Base-by-base conservation (phyloP, 2,329 filamentous ascomycete genomes). In the Pseudogymnoascus destructans region DNA sequence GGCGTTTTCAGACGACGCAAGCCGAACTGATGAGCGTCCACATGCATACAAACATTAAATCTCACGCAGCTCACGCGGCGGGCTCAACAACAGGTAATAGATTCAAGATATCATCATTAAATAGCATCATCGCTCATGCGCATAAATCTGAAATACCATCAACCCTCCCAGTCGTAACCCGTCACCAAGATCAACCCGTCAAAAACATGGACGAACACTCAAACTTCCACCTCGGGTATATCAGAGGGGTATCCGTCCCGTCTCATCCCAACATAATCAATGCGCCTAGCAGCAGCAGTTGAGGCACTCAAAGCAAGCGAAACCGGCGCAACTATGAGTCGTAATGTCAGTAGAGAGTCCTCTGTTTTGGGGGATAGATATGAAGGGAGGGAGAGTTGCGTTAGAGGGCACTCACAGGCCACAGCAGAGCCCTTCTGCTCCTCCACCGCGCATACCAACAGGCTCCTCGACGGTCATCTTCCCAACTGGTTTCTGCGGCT, bases 261-360 rank as follows among this genome's bases (percentile, higher is more conserved):
- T 17, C 17, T 11, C 23, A 52, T 30, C 42, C 42, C 2, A 15
- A 11, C 42, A 17, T 11, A 6, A 17, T 17, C 23, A 52, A 30
- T 15, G 42, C 23, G 30, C 17, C 27, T 63, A 64, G 49, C 63
- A 64, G 60, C 63, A 64, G 57, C 63, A 63, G 40, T 62, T 59
- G 61, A 63, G 62, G 55, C 63, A 64, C 46, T 64, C 63, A 42
- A 65, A 65, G 63, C 63, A 65, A 9, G 61, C 56, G 49, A 65
- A 61, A 2, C 63, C 63, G 27, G 63, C 63, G 46, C 63, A 65
- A 5, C 63, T 64, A 15, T 42, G 10, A 23, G 8, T 30, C 17
- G 6, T 7, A 21, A 21, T 15, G 21, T 59, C 46, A 61, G 52
- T 25, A 35, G 13, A 32, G 1, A 30, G 17, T 9, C 17, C 17